A percentile compares a stretch with the other conserved stretches of the same genome.
Conservation (phyloP, 2,329 filamentous ascomycete genomes). For the Fusarium tricinctum region DNA sequence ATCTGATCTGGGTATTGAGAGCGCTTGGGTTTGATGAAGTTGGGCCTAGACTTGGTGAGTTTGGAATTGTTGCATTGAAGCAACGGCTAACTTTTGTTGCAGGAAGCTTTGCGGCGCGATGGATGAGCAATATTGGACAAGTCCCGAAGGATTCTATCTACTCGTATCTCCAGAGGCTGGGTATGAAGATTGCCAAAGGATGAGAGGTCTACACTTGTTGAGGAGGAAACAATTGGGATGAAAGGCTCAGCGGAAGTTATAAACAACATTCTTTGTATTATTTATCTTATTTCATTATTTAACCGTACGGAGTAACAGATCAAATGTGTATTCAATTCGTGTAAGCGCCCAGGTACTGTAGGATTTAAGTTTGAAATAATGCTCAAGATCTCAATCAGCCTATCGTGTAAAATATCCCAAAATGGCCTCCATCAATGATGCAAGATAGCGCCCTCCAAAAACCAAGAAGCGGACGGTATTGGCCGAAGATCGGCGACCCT, state of each 20-base stretch:
- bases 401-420: not conserved
- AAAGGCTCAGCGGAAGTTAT: not conserved
- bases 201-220: no score
- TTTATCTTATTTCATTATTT: no score
- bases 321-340: no score
- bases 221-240: no score
- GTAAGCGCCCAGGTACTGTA: no score
- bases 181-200: slow-evolving; percentile 32
- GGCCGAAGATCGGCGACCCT: slow-evolving; percentile 38
- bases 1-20: slow-evolving; percentile 40
- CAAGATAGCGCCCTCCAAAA: slow-evolving; percentile 18
- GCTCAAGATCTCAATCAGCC: not conserved
- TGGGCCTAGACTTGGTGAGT: slow-evolving; percentile 41
- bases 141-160: slow-evolving; percentile 41
- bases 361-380: not conserved
- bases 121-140: slow-evolving; percentile 44
- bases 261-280: fast-evolving
- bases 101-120: slow-evolving; percentile 46
- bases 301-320: no score
- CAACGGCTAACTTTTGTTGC: fast-evolving
- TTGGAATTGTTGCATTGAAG: fast-evolving
- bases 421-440: not conserved
- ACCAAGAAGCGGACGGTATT: slow-evolving; percentile 10
- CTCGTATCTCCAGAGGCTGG: slow-evolving; percentile 41
- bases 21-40: slow-evolving; percentile 39